These are phyloP conservation scores for Paxillus involutus DNA, from an alignment of 768 basidiomycete genomes.

Conservation along the genomic window DNA sequence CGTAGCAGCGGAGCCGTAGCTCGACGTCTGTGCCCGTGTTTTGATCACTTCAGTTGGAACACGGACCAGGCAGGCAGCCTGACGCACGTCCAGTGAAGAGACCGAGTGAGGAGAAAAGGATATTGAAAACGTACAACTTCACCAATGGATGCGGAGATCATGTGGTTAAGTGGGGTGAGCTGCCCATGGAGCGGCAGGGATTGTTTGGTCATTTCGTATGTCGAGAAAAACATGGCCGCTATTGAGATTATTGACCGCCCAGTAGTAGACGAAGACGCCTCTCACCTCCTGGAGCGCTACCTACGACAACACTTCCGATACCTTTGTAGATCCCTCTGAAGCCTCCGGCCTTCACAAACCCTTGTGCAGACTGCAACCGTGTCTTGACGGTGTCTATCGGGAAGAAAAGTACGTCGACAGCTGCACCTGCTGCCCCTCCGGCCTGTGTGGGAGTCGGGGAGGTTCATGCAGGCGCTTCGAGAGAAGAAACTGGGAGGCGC, in stretches of 20 bases:
- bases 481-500: constrained; percentile 20
- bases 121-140: constrained; percentile 49
- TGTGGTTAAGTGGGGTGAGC: constrained; percentile 63
- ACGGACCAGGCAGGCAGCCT: constrained; percentile 89
- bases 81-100: constrained; percentile 12
- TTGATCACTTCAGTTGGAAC: constrained; percentile 98
- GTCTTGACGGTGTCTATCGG: constrained; percentile 98
- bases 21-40: constrained; percentile 85
- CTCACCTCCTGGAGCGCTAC: constrained; percentile 93
- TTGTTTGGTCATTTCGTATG: constrained; percentile 87
- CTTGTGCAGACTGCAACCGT: constrained; percentile 84
- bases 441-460: constrained; percentile 46
- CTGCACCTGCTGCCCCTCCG: constrained; percentile 87
- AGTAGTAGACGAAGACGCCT: background rate
- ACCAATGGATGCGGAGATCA: constrained; percentile 57
- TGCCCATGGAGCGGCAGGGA: constrained; percentile 59
- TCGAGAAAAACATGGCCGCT: constrained; percentile 96
- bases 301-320: constrained; percentile 90
- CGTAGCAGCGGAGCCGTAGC: constrained; percentile 56
- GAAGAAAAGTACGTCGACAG: constrained; percentile 95
- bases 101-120: constrained; percentile 5
- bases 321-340: constrained; percentile 92
- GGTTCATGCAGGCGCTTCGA: constrained; percentile 10
- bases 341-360: constrained; percentile 83
- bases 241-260: constrained; percentile 3